A percentile compares a stretch with the other conserved stretches of the same genome.
phyloP scores from a whole-genome alignment of 257 asterid genomes.

The Lantana camara region DNA sequence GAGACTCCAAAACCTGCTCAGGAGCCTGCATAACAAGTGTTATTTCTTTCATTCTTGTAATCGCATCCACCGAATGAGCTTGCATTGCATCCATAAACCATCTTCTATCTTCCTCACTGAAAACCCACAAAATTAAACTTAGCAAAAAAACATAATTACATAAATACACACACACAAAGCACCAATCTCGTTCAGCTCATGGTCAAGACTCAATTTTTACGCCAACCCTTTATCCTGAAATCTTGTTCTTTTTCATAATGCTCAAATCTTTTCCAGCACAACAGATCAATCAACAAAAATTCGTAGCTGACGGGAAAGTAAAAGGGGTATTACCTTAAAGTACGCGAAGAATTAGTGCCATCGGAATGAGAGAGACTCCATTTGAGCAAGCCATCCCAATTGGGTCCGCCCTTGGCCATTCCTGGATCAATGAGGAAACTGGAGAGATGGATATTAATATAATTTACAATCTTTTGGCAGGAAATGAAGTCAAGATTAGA shows the following conservation, averaged over 20 bases:
- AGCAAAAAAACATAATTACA: no score
- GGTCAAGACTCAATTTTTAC: background rate
- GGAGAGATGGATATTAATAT: background rate
- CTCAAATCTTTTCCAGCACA: background rate
- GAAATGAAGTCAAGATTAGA: no score
- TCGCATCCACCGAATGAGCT: constrained; percentile 77
- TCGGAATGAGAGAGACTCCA: constrained; percentile 94
- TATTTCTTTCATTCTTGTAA: constrained; percentile 88
- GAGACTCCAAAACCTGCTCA: constrained; percentile 75
- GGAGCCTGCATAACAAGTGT: constrained; percentile 90
- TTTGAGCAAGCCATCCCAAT: constrained; percentile 92
- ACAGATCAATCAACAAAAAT: background rate
- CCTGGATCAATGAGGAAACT: constrained; percentile 6
- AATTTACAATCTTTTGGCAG: background rate
- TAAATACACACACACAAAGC: background rate
- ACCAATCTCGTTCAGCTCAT: background rate
- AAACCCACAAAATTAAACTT: background rate
- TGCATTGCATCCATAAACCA: constrained; percentile 99
- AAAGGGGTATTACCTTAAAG: constrained; percentile 50
- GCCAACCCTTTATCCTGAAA: background rate
- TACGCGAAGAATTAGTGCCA: constrained; percentile 63
- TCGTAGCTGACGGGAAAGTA: no score
- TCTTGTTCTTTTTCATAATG: no score
- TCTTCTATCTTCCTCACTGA: constrained; percentile 83
- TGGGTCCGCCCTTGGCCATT: constrained; percentile 89